phyloP scores from a whole-genome alignment of 305 asterid genomes.

The Fraxinus sp. region DNA sequence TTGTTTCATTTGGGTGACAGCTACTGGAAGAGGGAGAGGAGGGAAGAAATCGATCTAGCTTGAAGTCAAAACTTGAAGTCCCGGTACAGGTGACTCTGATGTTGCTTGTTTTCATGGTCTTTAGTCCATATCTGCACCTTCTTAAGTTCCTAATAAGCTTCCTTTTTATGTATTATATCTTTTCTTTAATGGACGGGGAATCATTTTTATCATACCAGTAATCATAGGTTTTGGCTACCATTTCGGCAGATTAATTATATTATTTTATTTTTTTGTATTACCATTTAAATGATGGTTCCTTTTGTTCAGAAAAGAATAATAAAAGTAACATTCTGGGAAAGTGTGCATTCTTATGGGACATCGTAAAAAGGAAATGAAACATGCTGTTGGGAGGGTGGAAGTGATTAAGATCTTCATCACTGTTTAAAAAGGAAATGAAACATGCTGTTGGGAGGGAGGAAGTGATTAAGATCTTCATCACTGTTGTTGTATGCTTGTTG shows the following conservation, averaged over 20 bases:
- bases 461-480: background rate
- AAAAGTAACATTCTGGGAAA: background rate
- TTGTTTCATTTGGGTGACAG: conserved; percentile 33
- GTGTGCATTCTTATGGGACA: background rate
- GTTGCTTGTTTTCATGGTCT: background rate
- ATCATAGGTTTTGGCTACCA: background rate
- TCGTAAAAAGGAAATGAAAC: background rate
- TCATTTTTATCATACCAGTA: background rate
- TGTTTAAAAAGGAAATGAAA: background rate
- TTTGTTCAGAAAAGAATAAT: background rate
- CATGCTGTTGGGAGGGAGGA: background rate
- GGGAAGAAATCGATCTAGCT: conserved; percentile 64
- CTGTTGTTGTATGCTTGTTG: background rate
- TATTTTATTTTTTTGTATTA: background rate
- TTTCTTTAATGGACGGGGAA: background rate
- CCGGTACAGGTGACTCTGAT: conserved; percentile 83
- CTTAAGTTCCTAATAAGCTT: conserved; percentile 5
- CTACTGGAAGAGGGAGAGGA: conserved; percentile 98
- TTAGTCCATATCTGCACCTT: conserved; percentile 14
- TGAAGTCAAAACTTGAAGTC: conserved; percentile 91
- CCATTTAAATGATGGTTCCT: background rate
- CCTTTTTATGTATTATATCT: background rate
- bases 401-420: background rate
- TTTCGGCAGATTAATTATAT: background rate
- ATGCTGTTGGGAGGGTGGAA: conserved; percentile 1